Conservation (phyloP, 371 early-diverging fungal species). For the Sanchytrium tribonematis region DNA sequence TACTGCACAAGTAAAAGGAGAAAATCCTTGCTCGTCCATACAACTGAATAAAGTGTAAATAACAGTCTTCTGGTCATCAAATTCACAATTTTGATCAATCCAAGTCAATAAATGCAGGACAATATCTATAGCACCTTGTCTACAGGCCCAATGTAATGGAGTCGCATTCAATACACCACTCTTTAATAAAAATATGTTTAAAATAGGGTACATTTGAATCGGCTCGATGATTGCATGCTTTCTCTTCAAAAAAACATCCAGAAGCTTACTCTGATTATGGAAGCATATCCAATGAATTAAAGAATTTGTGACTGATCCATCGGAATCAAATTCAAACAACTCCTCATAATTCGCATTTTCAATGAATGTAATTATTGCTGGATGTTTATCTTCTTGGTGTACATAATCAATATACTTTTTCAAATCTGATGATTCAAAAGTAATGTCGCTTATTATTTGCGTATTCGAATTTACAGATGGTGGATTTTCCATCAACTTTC, state of each 20-base stretch:
- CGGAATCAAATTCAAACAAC: background rate
- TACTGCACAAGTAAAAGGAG: background rate
- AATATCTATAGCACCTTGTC: background rate
- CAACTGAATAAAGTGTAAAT: background rate
- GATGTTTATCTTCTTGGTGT: too few relatives aligned
- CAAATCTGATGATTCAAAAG: too few relatives aligned
- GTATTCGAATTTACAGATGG: too few relatives aligned
- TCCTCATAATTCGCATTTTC: background rate
- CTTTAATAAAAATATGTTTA: background rate
- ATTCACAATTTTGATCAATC: background rate
- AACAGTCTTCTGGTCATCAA: background rate
- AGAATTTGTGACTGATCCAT: background rate
- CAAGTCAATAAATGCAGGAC: background rate
- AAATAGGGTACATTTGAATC: background rate
- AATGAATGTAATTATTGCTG: too few relatives aligned
- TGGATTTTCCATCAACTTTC: too few relatives aligned
- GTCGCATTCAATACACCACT: background rate
- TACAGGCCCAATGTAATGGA: background rate
- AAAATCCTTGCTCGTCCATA: background rate
- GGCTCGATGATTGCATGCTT: background rate
- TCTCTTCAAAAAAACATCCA: background rate
- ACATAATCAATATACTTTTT: too few relatives aligned
- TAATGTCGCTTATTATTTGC: too few relatives aligned
- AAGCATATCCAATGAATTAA: background rate
- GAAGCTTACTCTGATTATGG: background rate